phyloP scores from a whole-genome alignment of 176 grass and related monocot genomes.

The Coix lacrymajobi region DNA sequence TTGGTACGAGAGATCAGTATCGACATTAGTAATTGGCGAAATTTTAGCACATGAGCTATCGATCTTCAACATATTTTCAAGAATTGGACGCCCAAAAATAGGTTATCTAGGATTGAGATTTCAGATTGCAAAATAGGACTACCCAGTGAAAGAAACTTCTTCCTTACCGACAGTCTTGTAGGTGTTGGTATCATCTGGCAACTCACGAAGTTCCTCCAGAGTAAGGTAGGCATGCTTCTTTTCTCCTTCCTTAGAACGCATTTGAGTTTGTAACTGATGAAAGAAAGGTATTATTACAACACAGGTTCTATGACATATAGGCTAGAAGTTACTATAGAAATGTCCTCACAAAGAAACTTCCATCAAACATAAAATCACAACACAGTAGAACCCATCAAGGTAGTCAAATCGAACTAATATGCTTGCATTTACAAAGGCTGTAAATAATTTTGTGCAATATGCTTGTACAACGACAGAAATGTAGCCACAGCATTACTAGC shows the following conservation, averaged over 20 bases:
- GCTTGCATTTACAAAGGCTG: background rate
- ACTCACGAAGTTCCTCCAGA: constrained; percentile 81
- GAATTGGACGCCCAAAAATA: background rate
- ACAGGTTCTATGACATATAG: background rate
- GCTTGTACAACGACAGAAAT: background rate
- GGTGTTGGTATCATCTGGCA: constrained; percentile 78
- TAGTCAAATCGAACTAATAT: background rate
- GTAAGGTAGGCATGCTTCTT: constrained; percentile 91
- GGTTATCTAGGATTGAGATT: background rate
- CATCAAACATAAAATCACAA: background rate
- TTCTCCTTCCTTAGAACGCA: constrained; percentile 83
- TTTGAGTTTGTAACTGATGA: constrained; percentile 70
- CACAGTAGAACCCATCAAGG: background rate
- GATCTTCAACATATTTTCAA: constrained; percentile 2
- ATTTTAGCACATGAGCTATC: constrained; percentile 1
- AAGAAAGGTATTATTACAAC: constrained; percentile 18
- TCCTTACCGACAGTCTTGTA: constrained; percentile 87
- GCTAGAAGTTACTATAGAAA: background rate
- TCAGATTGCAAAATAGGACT: constrained; percentile 8
- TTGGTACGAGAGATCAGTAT: background rate
- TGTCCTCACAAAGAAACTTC: background rate
- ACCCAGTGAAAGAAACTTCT: background rate
- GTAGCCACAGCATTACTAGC: background rate
- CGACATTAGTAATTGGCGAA: background rate
- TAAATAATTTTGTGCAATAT: background rate